Evolutionary conservation across 768 basidiomycete genomes (phyloP).

Genomic region (Tephrocybe sp.): DNA sequence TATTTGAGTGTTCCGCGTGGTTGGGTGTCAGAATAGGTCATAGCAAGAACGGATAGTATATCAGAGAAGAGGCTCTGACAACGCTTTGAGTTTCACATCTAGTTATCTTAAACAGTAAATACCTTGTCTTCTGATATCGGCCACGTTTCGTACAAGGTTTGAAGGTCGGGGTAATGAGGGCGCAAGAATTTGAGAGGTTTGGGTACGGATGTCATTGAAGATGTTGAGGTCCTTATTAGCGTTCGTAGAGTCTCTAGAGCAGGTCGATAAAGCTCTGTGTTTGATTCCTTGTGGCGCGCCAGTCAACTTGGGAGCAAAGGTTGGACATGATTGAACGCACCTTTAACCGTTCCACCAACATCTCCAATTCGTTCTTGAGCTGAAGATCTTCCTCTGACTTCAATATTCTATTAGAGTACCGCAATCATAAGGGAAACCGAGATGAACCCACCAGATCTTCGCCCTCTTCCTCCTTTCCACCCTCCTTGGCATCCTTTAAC

Average conservation of each 20-base stretch:
- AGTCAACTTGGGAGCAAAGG: slow-evolving; percentile 7
- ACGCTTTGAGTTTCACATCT: slow-evolving; percentile 1
- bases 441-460: slow-evolving; percentile 75
- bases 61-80: slow-evolving; percentile 88
- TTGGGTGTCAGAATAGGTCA: slow-evolving; percentile 99
- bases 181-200: slow-evolving; percentile 98
- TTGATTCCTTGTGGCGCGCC: slow-evolving; percentile 64
- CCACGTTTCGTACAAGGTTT: slow-evolving; percentile 82
- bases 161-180: slow-evolving; percentile 87
- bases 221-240: slow-evolving; percentile 93
- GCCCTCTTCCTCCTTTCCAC: slow-evolving; percentile 55
- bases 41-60: slow-evolving; percentile 95
- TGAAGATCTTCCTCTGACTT: slow-evolving; percentile 96
- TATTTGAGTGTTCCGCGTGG: slow-evolving; percentile 94
- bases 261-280: slow-evolving; percentile 79
- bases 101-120: neutral
- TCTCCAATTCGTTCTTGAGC: slow-evolving; percentile 91
- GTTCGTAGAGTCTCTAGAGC: slow-evolving; percentile 93
- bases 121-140: slow-evolving; percentile 76
- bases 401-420: slow-evolving; percentile 9
- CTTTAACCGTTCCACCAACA: slow-evolving; percentile 92
- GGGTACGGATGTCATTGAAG: slow-evolving; percentile 98
- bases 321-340: slow-evolving; percentile 40
- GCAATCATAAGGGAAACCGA: neutral
- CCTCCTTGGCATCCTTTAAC: slow-evolving; percentile 46